These are phyloP conservation scores for Boletellus dicymbophilus DNA, from an alignment of 1,284 basidiomycete species.

Conservation along the genomic window DNA sequence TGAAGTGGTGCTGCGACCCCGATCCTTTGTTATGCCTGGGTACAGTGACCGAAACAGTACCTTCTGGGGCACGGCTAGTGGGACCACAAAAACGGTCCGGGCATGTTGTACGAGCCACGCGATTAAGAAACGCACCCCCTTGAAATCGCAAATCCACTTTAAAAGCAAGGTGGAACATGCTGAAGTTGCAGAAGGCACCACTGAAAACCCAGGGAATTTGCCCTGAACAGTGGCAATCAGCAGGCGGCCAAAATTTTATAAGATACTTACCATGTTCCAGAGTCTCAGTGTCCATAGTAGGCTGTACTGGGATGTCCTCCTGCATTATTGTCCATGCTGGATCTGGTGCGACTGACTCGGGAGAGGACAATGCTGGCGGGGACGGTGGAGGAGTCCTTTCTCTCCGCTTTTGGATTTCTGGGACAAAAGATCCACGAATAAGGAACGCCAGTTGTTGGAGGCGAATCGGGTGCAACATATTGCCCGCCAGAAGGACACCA, in stretches of 20 bases:
- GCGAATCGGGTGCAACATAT: neutral
- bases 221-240: too few relatives aligned
- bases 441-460: neutral
- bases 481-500: neutral
- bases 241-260: too few relatives aligned
- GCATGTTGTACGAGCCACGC: neutral
- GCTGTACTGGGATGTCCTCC: too few relatives aligned
- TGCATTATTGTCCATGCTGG: too few relatives aligned
- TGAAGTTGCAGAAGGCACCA: neutral
- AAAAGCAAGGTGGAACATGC: neutral
- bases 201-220: slow-evolving; percentile 2
- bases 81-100: slow-evolving; percentile 1
- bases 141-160: neutral
- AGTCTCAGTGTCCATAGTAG: too few relatives aligned
- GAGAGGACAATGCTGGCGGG: neutral
- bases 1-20: neutral
- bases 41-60: neutral
- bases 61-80: neutral
- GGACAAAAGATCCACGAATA: neutral
- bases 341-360: too few relatives aligned
- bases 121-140: neutral
- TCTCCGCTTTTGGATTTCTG: neutral
- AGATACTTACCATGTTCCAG: too few relatives aligned
- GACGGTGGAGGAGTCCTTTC: neutral
- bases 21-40: neutral